Evolutionary conservation across 164 flowering plant genomes (phyloP).

Genomic region (Tetrastigma voinierianum): DNA sequence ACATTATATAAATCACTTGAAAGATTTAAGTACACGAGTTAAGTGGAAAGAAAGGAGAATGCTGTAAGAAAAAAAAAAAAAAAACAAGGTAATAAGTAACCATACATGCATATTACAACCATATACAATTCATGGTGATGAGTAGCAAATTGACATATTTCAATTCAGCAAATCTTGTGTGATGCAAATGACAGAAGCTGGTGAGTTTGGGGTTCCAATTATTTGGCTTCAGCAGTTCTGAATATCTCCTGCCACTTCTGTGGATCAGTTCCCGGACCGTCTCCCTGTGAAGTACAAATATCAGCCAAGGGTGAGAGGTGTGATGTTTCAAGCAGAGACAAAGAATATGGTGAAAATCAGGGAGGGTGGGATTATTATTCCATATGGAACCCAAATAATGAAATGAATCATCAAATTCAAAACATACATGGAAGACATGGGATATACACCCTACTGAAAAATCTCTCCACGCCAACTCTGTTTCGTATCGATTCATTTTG

Average conservation of each 20-base stretch:
- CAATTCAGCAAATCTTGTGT: neutral
- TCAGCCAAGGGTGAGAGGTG: neutral
- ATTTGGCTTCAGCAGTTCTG: slow-evolving; percentile 42
- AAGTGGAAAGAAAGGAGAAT: too few relatives aligned
- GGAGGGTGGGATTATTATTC: too few relatives aligned
- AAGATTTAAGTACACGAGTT: too few relatives aligned
- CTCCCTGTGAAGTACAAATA: slow-evolving; percentile 58
- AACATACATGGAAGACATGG: too few relatives aligned
- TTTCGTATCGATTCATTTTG: too few relatives aligned
- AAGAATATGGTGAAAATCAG: neutral
- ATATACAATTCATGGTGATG: neutral
- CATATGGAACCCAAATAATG: too few relatives aligned
- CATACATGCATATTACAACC: neutral
- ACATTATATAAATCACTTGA: too few relatives aligned
- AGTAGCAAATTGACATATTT: neutral
- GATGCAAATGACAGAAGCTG: neutral
- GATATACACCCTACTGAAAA: too few relatives aligned
- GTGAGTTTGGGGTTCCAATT: neutral
- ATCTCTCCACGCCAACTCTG: too few relatives aligned
- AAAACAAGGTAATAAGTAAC: too few relatives aligned
- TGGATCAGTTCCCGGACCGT: slow-evolving; percentile 80
- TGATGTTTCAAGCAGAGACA: neutral
- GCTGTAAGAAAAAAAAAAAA: too few relatives aligned
- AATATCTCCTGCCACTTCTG: slow-evolving; percentile 78
- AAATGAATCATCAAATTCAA: too few relatives aligned